Evolutionary conservation across 768 basidiomycete species (phyloP), one percentile per base, ranked within the genome.

Genomic region (Pleurotus sapidus): DNA sequence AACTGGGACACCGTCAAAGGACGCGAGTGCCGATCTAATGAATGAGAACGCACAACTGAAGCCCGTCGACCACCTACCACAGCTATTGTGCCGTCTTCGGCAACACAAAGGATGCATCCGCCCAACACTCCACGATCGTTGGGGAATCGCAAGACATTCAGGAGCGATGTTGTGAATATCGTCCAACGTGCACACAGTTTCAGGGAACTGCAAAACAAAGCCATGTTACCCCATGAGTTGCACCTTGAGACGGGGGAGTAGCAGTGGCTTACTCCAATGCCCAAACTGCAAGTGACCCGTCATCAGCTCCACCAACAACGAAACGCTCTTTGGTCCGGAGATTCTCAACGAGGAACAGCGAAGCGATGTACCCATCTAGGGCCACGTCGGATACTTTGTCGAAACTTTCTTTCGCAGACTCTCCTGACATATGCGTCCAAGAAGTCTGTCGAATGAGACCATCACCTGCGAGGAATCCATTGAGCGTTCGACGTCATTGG

Each of bases 201-300:
- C 57, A 93, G 77, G 46, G 83, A 77, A 47, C 91, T 93, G 59
- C 18, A 15, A 46, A 11, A 34, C 9, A 51, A 17, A 48, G 45
- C 34, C 38, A 45, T 46, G 20, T 53, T 11, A 53, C 30, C 15
- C 47, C 27, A 25, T 37, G 18, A 9, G n/a, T 15, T 9, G 34
- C 11, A 45, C 56, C 15, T 42, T 38, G 23, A 8, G 12, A 27
- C 8, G 40, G 37, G 23, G n/a, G 14, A 46, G 55, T 17, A 30
- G 57, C 83, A 46, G 55, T 17, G 37, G 57, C 83, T 56, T 66
- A 93, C 91, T 77, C 79, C 5, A 82, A 60, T 2, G 80, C 75
- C 92, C 91, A 95, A 56, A 92, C 74, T 0, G 82, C 84, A 23
- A 95, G 78, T 0, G 87, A 85, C 3, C 93, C 93, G 63, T 92